Percentiles rank a stretch among this genome's conserved stretches.
These are phyloP conservation scores for Chlorella vulgaris DNA, from an alignment of 139 green algal genomes.

Conservation along the genomic window DNA sequence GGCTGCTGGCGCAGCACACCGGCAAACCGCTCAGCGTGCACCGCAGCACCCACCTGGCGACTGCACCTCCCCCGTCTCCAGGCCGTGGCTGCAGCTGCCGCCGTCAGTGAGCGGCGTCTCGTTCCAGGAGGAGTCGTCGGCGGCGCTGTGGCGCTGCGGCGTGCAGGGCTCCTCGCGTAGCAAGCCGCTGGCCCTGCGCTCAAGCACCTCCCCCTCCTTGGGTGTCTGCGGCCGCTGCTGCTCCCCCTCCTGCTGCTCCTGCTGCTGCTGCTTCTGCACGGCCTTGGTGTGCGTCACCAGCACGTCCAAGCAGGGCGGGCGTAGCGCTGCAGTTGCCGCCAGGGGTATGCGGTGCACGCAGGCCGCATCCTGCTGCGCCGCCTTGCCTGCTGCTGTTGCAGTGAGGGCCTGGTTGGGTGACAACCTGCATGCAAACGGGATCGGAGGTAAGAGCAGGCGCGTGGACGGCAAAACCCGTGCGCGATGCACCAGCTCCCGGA, in stretches of 20 bases:
- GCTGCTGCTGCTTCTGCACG: not conserved
- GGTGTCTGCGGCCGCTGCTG: not conserved
- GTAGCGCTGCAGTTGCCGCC: no score
- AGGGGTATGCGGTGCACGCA: not conserved
- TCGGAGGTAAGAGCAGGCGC: not conserved
- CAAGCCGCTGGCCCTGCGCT: not conserved
- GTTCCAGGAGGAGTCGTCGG: slow-evolving; percentile 20
- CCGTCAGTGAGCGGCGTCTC: slow-evolving; percentile 7
- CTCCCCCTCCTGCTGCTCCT: not conserved
- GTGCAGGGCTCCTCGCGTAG: not conserved
- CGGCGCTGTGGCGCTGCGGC: slow-evolving; percentile 2
- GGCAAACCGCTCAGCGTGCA: no score
- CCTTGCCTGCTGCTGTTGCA: not conserved
- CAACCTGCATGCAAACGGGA: not conserved
- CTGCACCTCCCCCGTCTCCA: slow-evolving; percentile 16
- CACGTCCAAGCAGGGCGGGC: no score
- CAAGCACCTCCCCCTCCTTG: not conserved
- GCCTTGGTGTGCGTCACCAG: not conserved
- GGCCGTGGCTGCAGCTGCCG: not conserved
- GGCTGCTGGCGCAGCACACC: no score
- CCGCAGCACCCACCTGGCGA: slow-evolving; percentile 29
- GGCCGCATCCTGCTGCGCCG: not conserved
- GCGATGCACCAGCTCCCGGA: not conserved
- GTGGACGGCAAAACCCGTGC: not conserved
- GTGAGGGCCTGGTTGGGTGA: not conserved